Base-by-base conservation (phyloP, 2,329 filamentous ascomycete species). In the Talaromyces sp. region DNA sequence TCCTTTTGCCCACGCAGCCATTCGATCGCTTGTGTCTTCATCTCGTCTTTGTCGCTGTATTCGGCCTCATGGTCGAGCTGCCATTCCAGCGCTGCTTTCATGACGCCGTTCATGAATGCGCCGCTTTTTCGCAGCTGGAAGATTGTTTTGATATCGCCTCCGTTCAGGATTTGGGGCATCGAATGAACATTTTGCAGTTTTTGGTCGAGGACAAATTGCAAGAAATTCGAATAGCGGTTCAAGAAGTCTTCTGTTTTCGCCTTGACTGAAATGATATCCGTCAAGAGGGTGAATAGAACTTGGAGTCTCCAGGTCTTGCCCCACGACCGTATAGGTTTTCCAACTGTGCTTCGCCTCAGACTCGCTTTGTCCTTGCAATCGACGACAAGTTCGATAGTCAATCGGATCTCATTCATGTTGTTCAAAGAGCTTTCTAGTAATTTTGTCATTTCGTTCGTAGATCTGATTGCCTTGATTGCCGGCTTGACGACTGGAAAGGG, bases 241-340 rank as follows among this genome's bases (percentile, higher is more conserved):
- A 57, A 11, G 9, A 62, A 41, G n/a, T 7, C 56, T 11, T 43
- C 9, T 24, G 14, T 43, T n/a, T 11, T 13, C 11, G 37, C 33
- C 14, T 45, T 59, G 56, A 1, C 14, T 4, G 19, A 22, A 6
- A 47, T 27, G 19, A 57, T 22, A 16, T 63, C 50, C 24, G 49
- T 57, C 19, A 57, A 22, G 6, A 63, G 39, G 1, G 61, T 57
- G 50, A 57, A 63, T 11, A 63, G 10, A 10, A 49, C 49, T 35
- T 63, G 61, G 4, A 63, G 61, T 45, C 41, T 63, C 61, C 61
- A 63, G 9, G 39, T 57, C n/a, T 57, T 56, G 4, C 61, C 61
- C 61, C 61, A 63, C n/a, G 50, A 57, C 6, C 61, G 50, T 24
- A 63, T 49, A 13, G 61, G 22, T 22, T 41, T 31, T 37, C 61